Percentiles rank a stretch among this genome's conserved stretches.
These are phyloP conservation scores for Neurospora hispaniola DNA, from an alignment of 495 filamentous ascomycete genomes.

Conservation along the genomic window DNA sequence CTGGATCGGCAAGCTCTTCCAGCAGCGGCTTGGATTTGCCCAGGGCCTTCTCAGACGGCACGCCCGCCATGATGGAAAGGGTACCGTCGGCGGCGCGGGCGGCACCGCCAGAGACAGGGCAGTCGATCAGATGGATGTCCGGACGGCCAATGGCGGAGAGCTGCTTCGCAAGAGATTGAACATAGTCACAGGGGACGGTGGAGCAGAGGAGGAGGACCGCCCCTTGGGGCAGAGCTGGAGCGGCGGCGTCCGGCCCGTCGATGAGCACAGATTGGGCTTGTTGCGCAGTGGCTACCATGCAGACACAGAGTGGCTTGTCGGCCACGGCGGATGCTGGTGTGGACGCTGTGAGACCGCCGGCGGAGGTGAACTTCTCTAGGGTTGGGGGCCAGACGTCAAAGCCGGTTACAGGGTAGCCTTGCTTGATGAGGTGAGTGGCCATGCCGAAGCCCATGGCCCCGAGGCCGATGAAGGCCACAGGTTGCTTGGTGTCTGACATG, in stretches of 20 bases:
- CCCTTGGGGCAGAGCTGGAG: constrained; percentile 42
- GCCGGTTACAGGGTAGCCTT: constrained; percentile 57
- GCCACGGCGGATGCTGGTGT: constrained; percentile 55
- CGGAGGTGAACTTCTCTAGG: constrained; percentile 55
- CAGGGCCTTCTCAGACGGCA: constrained; percentile 40
- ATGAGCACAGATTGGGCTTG: constrained; percentile 61
- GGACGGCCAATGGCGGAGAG: constrained; percentile 42
- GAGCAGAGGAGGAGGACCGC: constrained; percentile 62
- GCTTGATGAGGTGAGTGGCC: constrained; percentile 65
- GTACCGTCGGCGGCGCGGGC: constrained; percentile 64
- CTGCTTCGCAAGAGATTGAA: constrained; percentile 45
- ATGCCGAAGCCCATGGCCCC: constrained; percentile 87
- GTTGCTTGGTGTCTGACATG: constrained; percentile 35
- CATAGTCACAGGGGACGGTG: constrained; percentile 61
- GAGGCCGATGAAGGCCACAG: constrained; percentile 69
- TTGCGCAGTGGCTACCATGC: constrained; percentile 69
- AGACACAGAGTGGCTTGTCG: constrained; percentile 51
- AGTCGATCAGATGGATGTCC: constrained; percentile 62
- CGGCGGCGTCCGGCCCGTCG: constrained; percentile 46
- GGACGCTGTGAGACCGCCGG: constrained; percentile 50
- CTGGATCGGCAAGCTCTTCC: constrained; percentile 46
- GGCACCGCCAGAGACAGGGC: constrained; percentile 70
- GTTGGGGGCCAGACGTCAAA: constrained; percentile 69
- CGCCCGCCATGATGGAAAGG: constrained; percentile 73
- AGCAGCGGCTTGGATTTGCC: constrained; percentile 50